phyloP scores from a whole-genome alignment of 352 stramenopile genomes.

The Globisporangium middletonii region DNA sequence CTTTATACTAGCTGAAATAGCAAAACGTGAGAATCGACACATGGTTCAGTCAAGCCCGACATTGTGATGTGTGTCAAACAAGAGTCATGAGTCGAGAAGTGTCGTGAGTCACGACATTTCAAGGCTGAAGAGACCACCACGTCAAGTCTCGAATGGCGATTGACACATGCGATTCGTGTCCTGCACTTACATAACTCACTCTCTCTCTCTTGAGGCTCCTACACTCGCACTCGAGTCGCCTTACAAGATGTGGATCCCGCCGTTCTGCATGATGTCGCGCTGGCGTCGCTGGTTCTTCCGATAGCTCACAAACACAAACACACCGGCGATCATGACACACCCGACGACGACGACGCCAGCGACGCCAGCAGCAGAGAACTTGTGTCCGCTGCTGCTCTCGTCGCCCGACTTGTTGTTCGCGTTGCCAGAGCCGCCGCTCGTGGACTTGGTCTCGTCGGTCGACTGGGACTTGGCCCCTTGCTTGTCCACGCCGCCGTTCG shows the following conservation, averaged over 20 bases:
- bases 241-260: constrained; percentile 34
- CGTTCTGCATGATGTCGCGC: constrained; percentile 73
- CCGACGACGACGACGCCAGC: constrained; percentile 53
- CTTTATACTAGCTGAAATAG: too few relatives aligned
- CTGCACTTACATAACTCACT: constrained; percentile 3
- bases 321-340: constrained; percentile 38
- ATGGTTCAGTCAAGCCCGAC: too few relatives aligned
- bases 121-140: too few relatives aligned
- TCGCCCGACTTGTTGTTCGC: constrained; percentile 33
- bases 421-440: constrained; percentile 6
- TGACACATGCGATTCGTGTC: too few relatives aligned
- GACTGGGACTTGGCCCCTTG: constrained; percentile 3
- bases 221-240: neutral
- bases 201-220: neutral
- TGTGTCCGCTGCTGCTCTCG: constrained; percentile 2
- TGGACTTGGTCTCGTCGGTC: neutral
- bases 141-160: too few relatives aligned
- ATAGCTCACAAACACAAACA: constrained; percentile 49
- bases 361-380: constrained; percentile 49
- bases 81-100: too few relatives aligned
- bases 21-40: too few relatives aligned
- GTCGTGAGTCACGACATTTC: too few relatives aligned
- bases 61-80: too few relatives aligned
- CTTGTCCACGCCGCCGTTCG: constrained; percentile 7
- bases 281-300: constrained; percentile 73